Evolutionary conservation across 495 filamentous ascomycete species (phyloP).

Genomic region (Amphirosellinia nigrospora): DNA sequence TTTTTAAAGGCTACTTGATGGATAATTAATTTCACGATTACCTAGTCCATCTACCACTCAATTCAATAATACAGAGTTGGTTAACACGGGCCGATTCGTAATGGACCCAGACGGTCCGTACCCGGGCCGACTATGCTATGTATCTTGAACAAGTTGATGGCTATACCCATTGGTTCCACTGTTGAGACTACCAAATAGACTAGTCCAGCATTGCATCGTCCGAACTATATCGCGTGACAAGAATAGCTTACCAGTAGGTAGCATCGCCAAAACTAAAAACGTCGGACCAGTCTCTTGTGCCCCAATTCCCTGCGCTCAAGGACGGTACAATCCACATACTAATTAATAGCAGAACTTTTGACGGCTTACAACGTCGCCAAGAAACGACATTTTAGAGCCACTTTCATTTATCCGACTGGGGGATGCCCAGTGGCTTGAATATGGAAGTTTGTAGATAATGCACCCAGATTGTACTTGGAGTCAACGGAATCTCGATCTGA

Average conservation of each 20-base stretch:
- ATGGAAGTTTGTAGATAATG: neutral
- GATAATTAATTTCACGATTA: neutral
- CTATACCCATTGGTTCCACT: slow-evolving; percentile 21
- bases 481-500: neutral
- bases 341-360: neutral
- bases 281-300: neutral
- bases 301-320: slow-evolving; percentile 4
- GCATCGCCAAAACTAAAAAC: slow-evolving; percentile 10
- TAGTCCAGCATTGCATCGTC: slow-evolving; percentile 12
- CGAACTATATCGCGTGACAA: slow-evolving; percentile 22
- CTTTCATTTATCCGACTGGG: neutral
- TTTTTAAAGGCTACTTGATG: slow-evolving; percentile 2
- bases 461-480: neutral
- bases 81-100: slow-evolving; percentile 20
- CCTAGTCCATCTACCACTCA: neutral
- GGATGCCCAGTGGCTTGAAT: neutral
- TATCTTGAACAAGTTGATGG: neutral
- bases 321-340: neutral
- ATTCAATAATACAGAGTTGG: neutral
- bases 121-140: slow-evolving; percentile 13
- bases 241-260: slow-evolving; percentile 15
- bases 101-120: slow-evolving; percentile 7
- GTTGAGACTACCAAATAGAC: slow-evolving; percentile 8
- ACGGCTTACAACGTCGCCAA: neutral
- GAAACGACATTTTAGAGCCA: neutral